Evolutionary conservation across 345 rosid species (phyloP).

Genomic region (Noccaea bulbosa): DNA sequence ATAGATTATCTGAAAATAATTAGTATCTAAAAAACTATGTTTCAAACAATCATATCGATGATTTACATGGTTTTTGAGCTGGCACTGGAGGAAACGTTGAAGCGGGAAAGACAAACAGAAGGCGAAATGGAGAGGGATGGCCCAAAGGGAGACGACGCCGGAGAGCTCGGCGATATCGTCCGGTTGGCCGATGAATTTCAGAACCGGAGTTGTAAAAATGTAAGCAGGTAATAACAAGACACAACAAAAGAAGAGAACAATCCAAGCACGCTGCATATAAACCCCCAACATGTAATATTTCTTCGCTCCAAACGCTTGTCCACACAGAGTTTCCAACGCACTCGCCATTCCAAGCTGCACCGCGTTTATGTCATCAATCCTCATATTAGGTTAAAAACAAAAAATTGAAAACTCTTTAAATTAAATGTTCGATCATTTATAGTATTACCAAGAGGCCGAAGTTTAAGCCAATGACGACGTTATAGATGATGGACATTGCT

Average conservation of each 20-base stretch:
- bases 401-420: too few relatives aligned
- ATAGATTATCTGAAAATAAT: too few relatives aligned
- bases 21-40: too few relatives aligned
- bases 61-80: conserved; percentile 49
- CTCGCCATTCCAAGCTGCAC: conserved; percentile 77
- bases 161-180: conserved; percentile 69
- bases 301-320: conserved; percentile 76
- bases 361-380: not conserved
- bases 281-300: conserved; percentile 63
- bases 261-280: conserved; percentile 76
- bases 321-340: conserved; percentile 75
- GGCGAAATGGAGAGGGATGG: conserved; percentile 66
- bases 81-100: conserved; percentile 70
- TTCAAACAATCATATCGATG: not conserved
- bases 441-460: conserved; percentile 71
- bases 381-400: too few relatives aligned
- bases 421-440: too few relatives aligned
- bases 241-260: conserved; percentile 55
- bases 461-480: conserved; percentile 76
- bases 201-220: conserved; percentile 56
- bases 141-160: conserved; percentile 53
- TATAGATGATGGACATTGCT: conserved; percentile 73
- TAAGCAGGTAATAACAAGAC: conserved; percentile 55
- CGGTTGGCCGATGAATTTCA: conserved; percentile 64
- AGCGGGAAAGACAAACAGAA: conserved; percentile 61